Evolutionary conservation across 2,329 filamentous ascomycete genomes (phyloP).

Genomic region (Aureobasidium uvarum): DNA sequence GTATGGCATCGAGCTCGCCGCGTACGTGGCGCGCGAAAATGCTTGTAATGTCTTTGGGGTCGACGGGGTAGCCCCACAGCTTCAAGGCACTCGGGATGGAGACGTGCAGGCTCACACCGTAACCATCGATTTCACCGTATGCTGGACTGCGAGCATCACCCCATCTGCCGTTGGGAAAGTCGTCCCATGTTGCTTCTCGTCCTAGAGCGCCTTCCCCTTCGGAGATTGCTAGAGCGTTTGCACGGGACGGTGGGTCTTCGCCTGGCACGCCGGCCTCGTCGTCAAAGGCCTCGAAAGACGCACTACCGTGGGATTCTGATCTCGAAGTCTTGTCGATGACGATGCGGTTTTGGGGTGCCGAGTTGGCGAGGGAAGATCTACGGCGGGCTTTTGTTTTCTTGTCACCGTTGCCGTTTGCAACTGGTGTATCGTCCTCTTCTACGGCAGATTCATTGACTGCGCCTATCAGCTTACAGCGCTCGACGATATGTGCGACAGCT

Average conservation of each 20-base stretch:
- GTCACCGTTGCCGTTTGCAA: conserved; percentile 34
- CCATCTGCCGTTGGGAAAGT: conserved; percentile 95
- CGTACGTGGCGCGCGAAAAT: conserved; percentile 80
- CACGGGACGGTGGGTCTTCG: conserved; percentile 60
- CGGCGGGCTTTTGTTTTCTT: conserved; percentile 46
- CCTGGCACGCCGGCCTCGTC: conserved; percentile 74
- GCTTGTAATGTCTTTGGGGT: conserved; percentile 67
- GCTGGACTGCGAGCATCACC: conserved; percentile 90
- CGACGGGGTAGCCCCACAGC: conserved; percentile 79
- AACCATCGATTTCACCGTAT: conserved; percentile 97
- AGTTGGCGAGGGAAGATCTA: conserved; percentile 74
- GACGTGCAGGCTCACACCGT: conserved; percentile 92
- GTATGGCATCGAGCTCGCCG: conserved; percentile 76
- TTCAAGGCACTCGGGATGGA: conserved; percentile 77
- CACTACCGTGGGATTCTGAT: conserved; percentile 52
- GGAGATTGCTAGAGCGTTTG: conserved; percentile 86
- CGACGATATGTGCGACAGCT: conserved; percentile 87
- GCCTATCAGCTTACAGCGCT: conserved; percentile 80
- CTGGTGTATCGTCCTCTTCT: conserved; percentile 41
- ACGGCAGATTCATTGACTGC: conserved; percentile 43
- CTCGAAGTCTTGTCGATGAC: conserved; percentile 63
- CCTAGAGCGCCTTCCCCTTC: conserved; percentile 88
- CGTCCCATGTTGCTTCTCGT: conserved; percentile 96
- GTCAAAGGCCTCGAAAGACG: conserved; percentile 64
- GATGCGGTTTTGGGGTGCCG: conserved; percentile 81